Conservation (phyloP, 148 eudicot species). For the Rhododendron williamsianum region DNA sequence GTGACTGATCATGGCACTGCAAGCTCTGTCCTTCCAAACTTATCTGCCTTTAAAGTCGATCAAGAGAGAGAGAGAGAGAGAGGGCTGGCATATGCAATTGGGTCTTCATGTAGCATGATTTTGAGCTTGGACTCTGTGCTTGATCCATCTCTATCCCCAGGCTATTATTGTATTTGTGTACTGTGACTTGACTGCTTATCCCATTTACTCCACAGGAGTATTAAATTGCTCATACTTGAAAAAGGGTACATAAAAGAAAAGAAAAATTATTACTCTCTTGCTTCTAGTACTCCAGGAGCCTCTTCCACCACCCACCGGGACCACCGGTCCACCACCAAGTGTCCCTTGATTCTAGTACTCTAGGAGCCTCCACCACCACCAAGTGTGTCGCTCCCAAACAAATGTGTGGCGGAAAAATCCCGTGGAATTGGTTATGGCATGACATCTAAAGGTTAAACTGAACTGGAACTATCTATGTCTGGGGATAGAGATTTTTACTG, state of each 20-base stretch:
- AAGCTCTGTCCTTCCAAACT: background rate
- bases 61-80: background rate
- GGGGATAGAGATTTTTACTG: no score
- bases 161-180: background rate
- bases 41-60: background rate
- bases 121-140: conserved; percentile 7
- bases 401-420: no score
- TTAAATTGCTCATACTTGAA: background rate
- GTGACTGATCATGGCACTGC: background rate
- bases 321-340: no score
- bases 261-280: background rate
- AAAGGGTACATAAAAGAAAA: background rate
- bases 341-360: no score
- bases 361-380: no score
- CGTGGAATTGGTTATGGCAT: no score
- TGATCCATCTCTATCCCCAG: conserved; percentile 3
- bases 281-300: no score
- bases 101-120: background rate
- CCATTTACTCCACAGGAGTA: background rate
- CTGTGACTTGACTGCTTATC: background rate
- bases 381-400: no score
- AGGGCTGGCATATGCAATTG: background rate
- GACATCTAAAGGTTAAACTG: no score
- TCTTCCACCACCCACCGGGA: no score
- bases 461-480: no score